Conservation (phyloP, 225 moss, liverwort and hornwort species). For the Sphagnum contortum region DNA sequence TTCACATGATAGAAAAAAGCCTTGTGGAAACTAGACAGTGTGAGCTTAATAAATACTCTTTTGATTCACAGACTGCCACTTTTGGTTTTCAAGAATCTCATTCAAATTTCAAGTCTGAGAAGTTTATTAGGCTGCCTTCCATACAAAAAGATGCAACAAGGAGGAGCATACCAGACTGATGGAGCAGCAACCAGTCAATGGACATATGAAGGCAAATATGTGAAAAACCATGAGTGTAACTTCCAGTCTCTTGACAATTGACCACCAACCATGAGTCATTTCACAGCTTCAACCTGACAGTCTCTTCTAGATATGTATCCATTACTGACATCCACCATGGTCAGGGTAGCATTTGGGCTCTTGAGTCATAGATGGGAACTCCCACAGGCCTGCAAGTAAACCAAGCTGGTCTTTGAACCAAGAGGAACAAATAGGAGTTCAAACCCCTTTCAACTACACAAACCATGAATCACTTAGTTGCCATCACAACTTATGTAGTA, state of each 20-base stretch:
- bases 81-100: no score
- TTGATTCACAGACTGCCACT: no score
- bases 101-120: no score
- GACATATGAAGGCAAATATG: constrained; percentile 89
- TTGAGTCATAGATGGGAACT: constrained; percentile 83
- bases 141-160: background rate
- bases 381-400: constrained; percentile 92
- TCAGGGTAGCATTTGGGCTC: constrained; percentile 25
- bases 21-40: no score
- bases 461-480: no score
- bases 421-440: constrained; percentile 33
- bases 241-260: constrained; percentile 59
- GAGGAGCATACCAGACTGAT: constrained; percentile 26
- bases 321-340: constrained; percentile 30
- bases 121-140: no score
- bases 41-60: no score
- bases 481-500: no score
- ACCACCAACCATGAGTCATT: constrained; percentile 14
- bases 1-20: no score
- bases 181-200: constrained; percentile 67
- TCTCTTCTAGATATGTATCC: constrained; percentile 44
- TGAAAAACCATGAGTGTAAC: constrained; percentile 71
- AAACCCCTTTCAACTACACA: no score
- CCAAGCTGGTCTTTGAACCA: constrained; percentile 72
- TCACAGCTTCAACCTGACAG: constrained; percentile 34